Conservation (phyloP, 1,139 yeast genomes). For the Geotrichum citri-aurantii region DNA sequence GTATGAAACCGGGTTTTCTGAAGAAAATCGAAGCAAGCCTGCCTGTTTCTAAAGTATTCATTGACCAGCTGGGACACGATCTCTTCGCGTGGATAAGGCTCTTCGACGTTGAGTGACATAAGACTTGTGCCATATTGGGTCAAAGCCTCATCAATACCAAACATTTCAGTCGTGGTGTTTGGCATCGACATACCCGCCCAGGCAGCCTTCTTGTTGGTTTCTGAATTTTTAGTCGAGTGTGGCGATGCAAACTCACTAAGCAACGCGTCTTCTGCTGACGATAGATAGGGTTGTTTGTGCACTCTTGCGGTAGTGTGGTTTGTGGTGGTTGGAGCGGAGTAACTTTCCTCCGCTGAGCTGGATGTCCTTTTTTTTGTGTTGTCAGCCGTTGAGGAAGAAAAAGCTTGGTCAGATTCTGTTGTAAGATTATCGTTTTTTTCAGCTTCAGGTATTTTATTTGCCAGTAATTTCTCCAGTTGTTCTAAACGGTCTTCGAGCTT, state of each 20-base stretch:
- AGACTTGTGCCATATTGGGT: not conserved
- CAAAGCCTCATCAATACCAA: not conserved
- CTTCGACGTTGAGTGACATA: constrained; percentile 24
- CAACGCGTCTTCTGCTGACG: not conserved
- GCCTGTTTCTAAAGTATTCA: constrained; percentile 23
- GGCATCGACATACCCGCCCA: constrained; percentile 1
- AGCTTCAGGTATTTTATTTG: not conserved
- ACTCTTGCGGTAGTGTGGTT: not conserved
- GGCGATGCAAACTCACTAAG: not conserved
- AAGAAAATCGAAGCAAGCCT: constrained; percentile 23
- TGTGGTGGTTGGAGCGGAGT: not conserved
- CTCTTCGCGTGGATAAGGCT: constrained; percentile 28
- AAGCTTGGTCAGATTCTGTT: not conserved
- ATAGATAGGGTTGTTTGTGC: not conserved
- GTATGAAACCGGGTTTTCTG: constrained; percentile 23
- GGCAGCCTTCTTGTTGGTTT: constrained; percentile 3
- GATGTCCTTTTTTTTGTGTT: not conserved
- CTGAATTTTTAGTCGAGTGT: not conserved
- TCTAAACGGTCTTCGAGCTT: constrained; percentile 30
- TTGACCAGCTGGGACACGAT: constrained; percentile 25
- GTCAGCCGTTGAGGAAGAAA: not conserved
- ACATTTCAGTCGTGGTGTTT: constrained; percentile 1
- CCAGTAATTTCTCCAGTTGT: constrained; percentile 24
- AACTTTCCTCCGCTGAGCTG: not conserved
- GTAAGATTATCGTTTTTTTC: not conserved